phyloP scores from a whole-genome alignment of 805 yeast species.

The Yamadazyma sp. region DNA sequence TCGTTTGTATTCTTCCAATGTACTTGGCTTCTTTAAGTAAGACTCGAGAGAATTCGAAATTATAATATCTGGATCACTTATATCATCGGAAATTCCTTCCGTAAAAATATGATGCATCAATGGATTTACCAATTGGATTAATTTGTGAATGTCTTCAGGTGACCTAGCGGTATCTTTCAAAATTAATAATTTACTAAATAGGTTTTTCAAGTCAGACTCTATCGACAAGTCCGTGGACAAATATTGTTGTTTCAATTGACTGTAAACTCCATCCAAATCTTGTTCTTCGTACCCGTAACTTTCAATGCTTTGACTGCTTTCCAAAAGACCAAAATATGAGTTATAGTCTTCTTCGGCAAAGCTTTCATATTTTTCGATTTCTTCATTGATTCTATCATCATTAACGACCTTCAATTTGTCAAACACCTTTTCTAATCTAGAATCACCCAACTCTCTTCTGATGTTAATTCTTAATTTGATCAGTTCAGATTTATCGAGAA shows the following conservation, averaged over 20 bases:
- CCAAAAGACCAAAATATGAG: slow-evolving; percentile 12
- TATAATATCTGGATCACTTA: background rate
- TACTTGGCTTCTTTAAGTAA: too few species aligned
- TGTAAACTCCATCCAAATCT: slow-evolving; percentile 11
- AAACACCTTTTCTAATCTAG: slow-evolving; percentile 31
- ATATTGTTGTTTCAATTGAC: slow-evolving; percentile 11
- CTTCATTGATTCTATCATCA: slow-evolving; percentile 30
- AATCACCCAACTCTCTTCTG: slow-evolving; percentile 35
- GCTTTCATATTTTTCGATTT: slow-evolving; percentile 36
- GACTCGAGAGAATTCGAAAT: slow-evolving; percentile 27
- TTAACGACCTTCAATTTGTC: slow-evolving; percentile 31
- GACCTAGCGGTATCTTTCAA: slow-evolving; percentile 25
- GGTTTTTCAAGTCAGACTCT: slow-evolving; percentile 17
- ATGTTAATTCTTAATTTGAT: slow-evolving; percentile 26
- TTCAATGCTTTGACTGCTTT: slow-evolving; percentile 6
- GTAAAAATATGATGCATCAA: slow-evolving; percentile 29
- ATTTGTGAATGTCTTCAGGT: slow-evolving; percentile 20
- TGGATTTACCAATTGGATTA: slow-evolving; percentile 27
- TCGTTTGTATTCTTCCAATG: slow-evolving; percentile 32
- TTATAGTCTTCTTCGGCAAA: slow-evolving; percentile 39
- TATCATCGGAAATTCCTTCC: slow-evolving; percentile 2
- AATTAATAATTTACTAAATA: slow-evolving; percentile 20
- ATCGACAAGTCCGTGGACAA: slow-evolving; percentile 5
- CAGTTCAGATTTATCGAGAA: slow-evolving; percentile 26
- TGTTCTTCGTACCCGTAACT: slow-evolving; percentile 9